Base-by-base conservation (phyloP, 108 stramenopile species). In the Skeletonema potamos region DNA sequence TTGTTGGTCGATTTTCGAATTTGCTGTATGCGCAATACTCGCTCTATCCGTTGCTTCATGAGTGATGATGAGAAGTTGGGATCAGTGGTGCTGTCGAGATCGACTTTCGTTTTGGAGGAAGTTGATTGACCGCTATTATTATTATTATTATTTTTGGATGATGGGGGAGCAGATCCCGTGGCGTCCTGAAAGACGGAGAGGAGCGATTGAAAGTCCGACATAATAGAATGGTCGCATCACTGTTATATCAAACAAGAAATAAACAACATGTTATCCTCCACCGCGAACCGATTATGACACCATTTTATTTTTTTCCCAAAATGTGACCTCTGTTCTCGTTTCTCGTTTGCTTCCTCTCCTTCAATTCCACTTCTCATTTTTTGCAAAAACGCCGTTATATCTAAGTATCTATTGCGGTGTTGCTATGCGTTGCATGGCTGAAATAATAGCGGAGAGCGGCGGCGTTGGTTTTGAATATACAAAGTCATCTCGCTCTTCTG, bases 111-210 rank as follows among this genome's bases (percentile, higher is more conserved):
- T 18, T n/a, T 0, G 1, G 70, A 11, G 27, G 6, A 8, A 3
- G 39, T 10, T 26, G 37, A 22, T 43, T 41, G 2, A 54, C 20
- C 33, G 55, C 41, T 24, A 28, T 12, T 4, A 24, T 20, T 54
- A 15, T 33, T 55, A 20, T 13, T 24, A 33, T 0, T 22, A 20
- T 24, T n/a, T 1, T 33, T 71, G 24, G 29, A 24, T 68, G 48
- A 20, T 37, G 55, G 18, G 29, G 33, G 24, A 5, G 46, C 20
- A 1, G 71, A 46, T 30, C 61, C 54, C 13, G 76, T 77, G 56
- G 80, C 80, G 51, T 81, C 80, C 43, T 61, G 75, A 28, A 81
- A 81, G 24, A 67, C 75, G 28, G 80, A 81, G 36, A 81, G 75
- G 62, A 81, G 80, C 20, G 76, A 77, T 29, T 77, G 64, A 36